Evolutionary conservation across 2,329 filamentous ascomycete species (phyloP).

Genomic region (Phaeosphaeria sp.): DNA sequence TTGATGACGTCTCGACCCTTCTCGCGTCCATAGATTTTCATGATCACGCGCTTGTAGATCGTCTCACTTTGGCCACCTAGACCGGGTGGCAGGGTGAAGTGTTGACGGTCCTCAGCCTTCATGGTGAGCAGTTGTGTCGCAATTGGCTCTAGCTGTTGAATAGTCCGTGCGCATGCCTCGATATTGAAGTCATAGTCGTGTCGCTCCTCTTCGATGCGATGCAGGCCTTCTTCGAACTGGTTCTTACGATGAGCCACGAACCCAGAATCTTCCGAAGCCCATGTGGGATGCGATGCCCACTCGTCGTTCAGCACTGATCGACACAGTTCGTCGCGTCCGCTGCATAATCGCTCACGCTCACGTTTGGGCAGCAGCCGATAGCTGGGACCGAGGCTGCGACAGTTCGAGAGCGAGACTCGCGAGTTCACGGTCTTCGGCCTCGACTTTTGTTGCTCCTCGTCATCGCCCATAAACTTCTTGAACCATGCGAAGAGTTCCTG

Average conservation of each 20-base stretch:
- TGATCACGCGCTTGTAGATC: slow-evolving; percentile 95
- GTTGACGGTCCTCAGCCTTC: slow-evolving; percentile 71
- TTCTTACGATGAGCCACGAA: slow-evolving; percentile 99
- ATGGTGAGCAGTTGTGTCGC: slow-evolving; percentile 88
- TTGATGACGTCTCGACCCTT: slow-evolving; percentile 84
- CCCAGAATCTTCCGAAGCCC: slow-evolving; percentile 97
- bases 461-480: slow-evolving; percentile 80
- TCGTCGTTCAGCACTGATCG: slow-evolving; percentile 93
- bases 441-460: slow-evolving; percentile 60
- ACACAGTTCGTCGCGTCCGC: slow-evolving; percentile 93
- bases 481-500: slow-evolving; percentile 89
- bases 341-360: slow-evolving; percentile 89
- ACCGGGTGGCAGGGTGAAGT: slow-evolving; percentile 80
- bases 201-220: slow-evolving; percentile 95
- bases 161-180: slow-evolving; percentile 91
- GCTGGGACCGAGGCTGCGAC: slow-evolving; percentile 92
- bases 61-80: slow-evolving; percentile 93
- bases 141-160: slow-evolving; percentile 93
- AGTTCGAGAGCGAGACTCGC: slow-evolving; percentile 92
- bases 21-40: slow-evolving; percentile 93
- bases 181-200: slow-evolving; percentile 99
- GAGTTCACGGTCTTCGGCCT: slow-evolving; percentile 74
- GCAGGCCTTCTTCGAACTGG: slow-evolving; percentile 88
- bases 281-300: slow-evolving; percentile 98
- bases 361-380: slow-evolving; percentile 91